Percentiles rank a stretch among this genome's conserved stretches.
Conservation (phyloP, 2,329 filamentous ascomycete species). For the Daldinia sp. region DNA sequence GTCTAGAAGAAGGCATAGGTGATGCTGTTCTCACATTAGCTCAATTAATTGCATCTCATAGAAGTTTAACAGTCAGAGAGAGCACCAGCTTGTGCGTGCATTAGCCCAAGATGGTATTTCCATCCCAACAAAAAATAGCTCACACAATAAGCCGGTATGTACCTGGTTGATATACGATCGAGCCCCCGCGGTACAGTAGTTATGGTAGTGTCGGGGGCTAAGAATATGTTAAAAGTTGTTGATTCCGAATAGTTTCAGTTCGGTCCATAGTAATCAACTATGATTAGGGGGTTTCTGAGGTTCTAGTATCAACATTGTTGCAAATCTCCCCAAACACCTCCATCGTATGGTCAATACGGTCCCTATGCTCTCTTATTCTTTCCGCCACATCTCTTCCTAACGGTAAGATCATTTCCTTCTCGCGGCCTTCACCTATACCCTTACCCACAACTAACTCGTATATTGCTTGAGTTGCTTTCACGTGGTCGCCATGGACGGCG, state of each 20-base stretch:
- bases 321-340: constrained; percentile 54
- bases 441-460: constrained; percentile 58
- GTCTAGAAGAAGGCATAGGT: background rate
- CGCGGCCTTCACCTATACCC: constrained; percentile 55
- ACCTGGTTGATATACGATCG: no score
- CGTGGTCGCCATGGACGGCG: constrained; percentile 55
- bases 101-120: background rate
- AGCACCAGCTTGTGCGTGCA: no score
- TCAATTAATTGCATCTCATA: background rate
- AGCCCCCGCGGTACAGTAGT: no score
- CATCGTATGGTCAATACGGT: constrained; percentile 53
- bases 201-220: no score
- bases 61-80: background rate
- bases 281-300: background rate
- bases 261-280: background rate
- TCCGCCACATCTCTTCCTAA: constrained; percentile 57
- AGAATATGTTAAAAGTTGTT: background rate
- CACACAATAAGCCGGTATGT: background rate
- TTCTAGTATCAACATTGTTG: constrained; percentile 48
- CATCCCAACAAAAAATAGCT: background rate
- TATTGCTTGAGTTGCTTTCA: constrained; percentile 59
- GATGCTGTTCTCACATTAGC: background rate
- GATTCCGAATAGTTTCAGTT: background rate
- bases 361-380: constrained; percentile 50
- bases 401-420: constrained; percentile 56